Evolutionary conservation across 768 basidiomycete species (phyloP).

Genomic region (Serendipita sp.): DNA sequence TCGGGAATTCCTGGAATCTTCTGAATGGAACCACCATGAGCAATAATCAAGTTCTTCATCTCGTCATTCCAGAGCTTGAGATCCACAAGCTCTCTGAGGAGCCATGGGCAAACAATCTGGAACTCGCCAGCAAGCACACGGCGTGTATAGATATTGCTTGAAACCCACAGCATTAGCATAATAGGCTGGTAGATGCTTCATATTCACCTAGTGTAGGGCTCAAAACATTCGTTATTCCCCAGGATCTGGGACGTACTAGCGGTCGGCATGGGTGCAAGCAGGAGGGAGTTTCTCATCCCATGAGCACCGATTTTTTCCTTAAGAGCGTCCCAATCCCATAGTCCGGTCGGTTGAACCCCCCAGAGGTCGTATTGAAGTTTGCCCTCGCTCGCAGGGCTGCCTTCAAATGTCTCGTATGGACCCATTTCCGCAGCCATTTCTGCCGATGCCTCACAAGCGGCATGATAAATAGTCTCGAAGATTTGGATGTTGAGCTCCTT

Average conservation of each 20-base stretch:
- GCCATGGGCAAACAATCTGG: constrained; percentile 98
- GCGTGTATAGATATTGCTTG: constrained; percentile 93
- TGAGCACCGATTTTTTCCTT: constrained; percentile 70
- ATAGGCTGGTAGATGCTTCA: background rate
- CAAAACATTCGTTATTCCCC: constrained; percentile 97
- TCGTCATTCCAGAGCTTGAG: constrained; percentile 91
- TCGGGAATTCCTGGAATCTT: constrained; percentile 78
- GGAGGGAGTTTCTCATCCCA: constrained; percentile 79
- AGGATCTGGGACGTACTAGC: constrained; percentile 97
- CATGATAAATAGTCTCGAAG: constrained; percentile 98
- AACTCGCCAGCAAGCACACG: constrained; percentile 99
- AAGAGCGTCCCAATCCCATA: constrained; percentile 88
- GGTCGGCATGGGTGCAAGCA: constrained; percentile 96
- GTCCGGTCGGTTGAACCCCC: constrained; percentile 73
- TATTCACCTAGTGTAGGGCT: constrained; percentile 82
- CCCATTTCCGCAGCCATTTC: constrained; percentile 71
- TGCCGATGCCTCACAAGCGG: constrained; percentile 73
- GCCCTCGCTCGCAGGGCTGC: constrained; percentile 79
- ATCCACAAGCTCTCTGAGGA: constrained; percentile 93
- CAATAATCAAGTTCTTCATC: constrained; percentile 99
- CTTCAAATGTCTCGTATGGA: constrained; percentile 76
- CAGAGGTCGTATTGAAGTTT: constrained; percentile 90
- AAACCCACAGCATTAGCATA: constrained; percentile 5
- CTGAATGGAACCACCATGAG: constrained; percentile 79
- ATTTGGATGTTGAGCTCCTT: constrained; percentile 84